Evolutionary conservation across 139 green algal genomes (phyloP).

Genomic region (Edaphochlamys debaryana): DNA sequence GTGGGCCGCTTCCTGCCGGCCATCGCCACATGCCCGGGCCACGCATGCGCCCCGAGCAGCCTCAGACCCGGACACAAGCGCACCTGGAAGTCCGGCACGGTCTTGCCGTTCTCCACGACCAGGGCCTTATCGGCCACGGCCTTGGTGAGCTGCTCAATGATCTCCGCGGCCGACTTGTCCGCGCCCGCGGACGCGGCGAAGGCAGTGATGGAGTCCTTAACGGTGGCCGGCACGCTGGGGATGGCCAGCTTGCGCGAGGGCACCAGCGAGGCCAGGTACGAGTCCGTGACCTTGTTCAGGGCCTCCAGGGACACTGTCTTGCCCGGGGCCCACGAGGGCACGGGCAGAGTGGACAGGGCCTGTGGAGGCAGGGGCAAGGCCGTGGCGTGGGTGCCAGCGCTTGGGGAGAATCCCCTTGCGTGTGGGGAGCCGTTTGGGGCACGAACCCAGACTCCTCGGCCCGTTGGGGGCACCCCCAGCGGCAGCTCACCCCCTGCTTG

Average conservation of each 20-base stretch:
- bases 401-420: too few species aligned
- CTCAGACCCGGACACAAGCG: too few species aligned
- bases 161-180: constrained; percentile 13
- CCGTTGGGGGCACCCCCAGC: too few species aligned
- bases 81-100: constrained; percentile 55
- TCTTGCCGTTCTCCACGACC: constrained; percentile 58
- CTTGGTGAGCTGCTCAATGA: constrained; percentile 38
- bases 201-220: constrained; percentile 42
- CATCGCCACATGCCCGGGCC: too few species aligned
- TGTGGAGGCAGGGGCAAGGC: too few species aligned
- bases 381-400: too few species aligned
- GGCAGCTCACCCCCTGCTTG: constrained; percentile 32
- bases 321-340: constrained; percentile 60
- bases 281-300: constrained; percentile 56
- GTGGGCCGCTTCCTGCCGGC: too few species aligned
- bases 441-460: too few species aligned
- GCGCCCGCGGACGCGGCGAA: constrained; percentile 22
- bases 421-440: too few species aligned
- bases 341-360: constrained; percentile 53
- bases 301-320: constrained; percentile 52
- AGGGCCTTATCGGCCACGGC: constrained; percentile 56
- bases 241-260: constrained; percentile 62
- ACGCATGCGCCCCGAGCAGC: too few species aligned
- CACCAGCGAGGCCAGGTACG: constrained; percentile 59
- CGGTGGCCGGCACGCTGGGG: constrained; percentile 33